Percentiles rank a stretch among this genome's conserved stretches.
These are phyloP conservation scores for Nakazawaea wyomingensis DNA, from an alignment of 805 yeast genomes.

Conservation along the genomic window DNA sequence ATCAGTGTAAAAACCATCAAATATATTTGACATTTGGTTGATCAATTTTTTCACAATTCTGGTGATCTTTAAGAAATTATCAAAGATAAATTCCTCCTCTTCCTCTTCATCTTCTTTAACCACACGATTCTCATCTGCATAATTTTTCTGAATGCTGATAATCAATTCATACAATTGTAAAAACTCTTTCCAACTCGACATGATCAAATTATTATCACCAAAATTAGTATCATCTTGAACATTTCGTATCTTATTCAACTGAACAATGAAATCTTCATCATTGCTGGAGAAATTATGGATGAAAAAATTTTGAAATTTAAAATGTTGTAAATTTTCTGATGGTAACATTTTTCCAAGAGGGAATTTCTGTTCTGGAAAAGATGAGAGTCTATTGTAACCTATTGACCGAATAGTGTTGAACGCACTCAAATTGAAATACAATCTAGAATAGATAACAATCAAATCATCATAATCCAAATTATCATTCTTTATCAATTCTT, in stretches of 20 bases:
- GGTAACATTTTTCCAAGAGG: constrained; percentile 14
- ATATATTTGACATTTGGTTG: constrained; percentile 17
- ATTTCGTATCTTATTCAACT: not conserved
- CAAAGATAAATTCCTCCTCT: constrained; percentile 23
- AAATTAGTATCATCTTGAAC: not conserved
- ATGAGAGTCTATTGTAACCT: constrained; percentile 26
- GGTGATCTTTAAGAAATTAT: constrained; percentile 24
- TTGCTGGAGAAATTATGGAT: not conserved
- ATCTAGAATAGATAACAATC: constrained; percentile 23
- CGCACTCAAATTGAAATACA: constrained; percentile 41
- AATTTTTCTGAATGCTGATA: not conserved
- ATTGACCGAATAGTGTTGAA: constrained; percentile 50
- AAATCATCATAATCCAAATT: constrained; percentile 9
- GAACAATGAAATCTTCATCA: constrained; percentile 4
- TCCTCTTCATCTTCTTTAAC: constrained; percentile 10
- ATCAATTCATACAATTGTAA: constrained; percentile 19
- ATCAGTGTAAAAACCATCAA: constrained; percentile 1
- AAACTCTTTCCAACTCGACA: constrained; percentile 16
- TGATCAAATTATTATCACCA: not conserved
- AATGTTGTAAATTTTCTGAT: constrained; percentile 9
- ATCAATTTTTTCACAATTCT: constrained; percentile 23
- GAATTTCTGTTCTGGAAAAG: constrained; percentile 16
- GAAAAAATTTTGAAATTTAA: constrained; percentile 15
- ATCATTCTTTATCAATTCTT: constrained; percentile 16
- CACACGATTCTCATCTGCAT: not conserved